Percentiles rank a stretch among this genome's conserved stretches.
Evolutionary conservation across 1,139 yeast genomes (phyloP).

Genomic region (Petasospora fabianii): DNA sequence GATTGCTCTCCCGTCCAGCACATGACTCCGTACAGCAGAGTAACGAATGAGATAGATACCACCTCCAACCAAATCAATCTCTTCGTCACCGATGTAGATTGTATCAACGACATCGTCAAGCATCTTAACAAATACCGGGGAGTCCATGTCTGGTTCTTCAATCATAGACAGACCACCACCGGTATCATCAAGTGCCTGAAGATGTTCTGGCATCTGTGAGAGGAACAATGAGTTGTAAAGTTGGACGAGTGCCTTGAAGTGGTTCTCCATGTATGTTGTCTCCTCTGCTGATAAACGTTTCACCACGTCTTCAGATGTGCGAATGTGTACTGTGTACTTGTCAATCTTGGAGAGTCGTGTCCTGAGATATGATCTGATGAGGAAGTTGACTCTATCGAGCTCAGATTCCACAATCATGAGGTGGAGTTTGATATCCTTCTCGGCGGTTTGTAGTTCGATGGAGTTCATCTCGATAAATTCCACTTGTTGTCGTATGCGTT

Average conservation of each 20-base stretch:
- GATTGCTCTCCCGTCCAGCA: slow-evolving; percentile 41
- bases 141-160: slow-evolving; percentile 67
- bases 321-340: slow-evolving; percentile 55
- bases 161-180: slow-evolving; percentile 79
- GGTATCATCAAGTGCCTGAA: slow-evolving; percentile 74
- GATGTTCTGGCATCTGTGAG: slow-evolving; percentile 58
- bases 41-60: slow-evolving; percentile 79
- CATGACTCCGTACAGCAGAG: slow-evolving; percentile 42
- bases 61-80: slow-evolving; percentile 56
- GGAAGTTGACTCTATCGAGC: slow-evolving; percentile 77
- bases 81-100: slow-evolving; percentile 57
- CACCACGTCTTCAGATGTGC: slow-evolving; percentile 25
- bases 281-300: slow-evolving; percentile 54
- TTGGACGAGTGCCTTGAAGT: slow-evolving; percentile 58
- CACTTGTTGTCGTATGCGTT: slow-evolving; percentile 62
- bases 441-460: slow-evolving; percentile 44
- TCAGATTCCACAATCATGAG: slow-evolving; percentile 87
- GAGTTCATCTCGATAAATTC: slow-evolving; percentile 65
- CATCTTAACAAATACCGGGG: slow-evolving; percentile 73
- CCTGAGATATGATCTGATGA: slow-evolving; percentile 75
- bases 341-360: slow-evolving; percentile 71
- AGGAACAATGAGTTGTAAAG: slow-evolving; percentile 70
- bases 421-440: slow-evolving; percentile 70
- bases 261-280: slow-evolving; percentile 57
- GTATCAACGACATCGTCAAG: slow-evolving; percentile 55